Evolutionary conservation across 169 alveolate species (phyloP).

Genomic region (Plasmodium adleri): DNA sequence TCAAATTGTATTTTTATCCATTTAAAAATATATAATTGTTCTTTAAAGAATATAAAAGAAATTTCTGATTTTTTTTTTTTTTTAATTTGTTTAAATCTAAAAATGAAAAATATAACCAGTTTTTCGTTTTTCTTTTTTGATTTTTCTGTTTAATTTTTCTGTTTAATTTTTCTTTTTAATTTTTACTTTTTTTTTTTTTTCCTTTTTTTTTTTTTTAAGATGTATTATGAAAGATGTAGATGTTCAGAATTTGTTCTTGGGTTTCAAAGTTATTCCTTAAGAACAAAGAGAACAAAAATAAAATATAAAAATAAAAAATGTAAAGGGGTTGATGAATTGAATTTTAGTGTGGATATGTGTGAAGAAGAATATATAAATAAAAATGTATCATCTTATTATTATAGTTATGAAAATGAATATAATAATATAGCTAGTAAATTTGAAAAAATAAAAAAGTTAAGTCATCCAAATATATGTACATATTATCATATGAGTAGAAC

Average conservation of each 20-base stretch:
- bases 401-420: conserved; percentile 17
- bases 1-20: no score
- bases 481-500: conserved; percentile 36
- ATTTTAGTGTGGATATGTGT: background rate
- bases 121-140: background rate
- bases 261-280: conserved; percentile 44
- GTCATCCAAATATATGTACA: conserved; percentile 60
- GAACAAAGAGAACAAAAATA: background rate
- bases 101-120: background rate
- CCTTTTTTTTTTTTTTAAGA: background rate
- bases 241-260: conserved; percentile 66
- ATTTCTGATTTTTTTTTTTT: no score
- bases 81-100: no score
- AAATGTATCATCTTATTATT: background rate
- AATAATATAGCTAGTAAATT: conserved; percentile 30
- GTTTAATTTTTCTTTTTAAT: background rate
- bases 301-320: background rate
- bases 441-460: conserved; percentile 40
- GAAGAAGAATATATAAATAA: no score
- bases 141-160: background rate
- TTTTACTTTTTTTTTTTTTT: background rate
- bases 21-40: no score
- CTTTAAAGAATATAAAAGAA: no score
- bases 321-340: background rate
- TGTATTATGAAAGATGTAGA: conserved; percentile 33